Conservation (phyloP, 306 rosid species). For the Vigna nakashimae region DNA sequence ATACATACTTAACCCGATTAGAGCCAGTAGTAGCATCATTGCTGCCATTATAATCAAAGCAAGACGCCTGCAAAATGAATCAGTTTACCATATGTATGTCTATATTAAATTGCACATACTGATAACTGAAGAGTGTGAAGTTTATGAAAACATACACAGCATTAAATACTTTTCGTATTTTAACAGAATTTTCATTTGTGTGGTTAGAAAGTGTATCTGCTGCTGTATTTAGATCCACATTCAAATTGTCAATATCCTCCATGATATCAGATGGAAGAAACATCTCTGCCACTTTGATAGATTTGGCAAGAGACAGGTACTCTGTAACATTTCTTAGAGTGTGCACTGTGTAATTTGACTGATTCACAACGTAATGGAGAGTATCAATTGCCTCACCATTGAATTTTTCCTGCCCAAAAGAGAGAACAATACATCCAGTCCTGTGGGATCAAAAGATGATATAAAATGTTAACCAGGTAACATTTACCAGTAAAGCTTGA, state of each 20-base stretch:
- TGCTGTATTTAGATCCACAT: slow-evolving; percentile 68
- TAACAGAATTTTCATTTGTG: slow-evolving; percentile 66
- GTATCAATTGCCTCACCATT: slow-evolving; percentile 73
- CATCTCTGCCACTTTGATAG: slow-evolving; percentile 77
- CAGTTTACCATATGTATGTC: slow-evolving; percentile 35
- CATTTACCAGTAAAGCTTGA: not conserved
- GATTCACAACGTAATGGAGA: slow-evolving; percentile 76
- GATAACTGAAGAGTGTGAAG: slow-evolving; percentile 28
- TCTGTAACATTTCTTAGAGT: slow-evolving; percentile 83
- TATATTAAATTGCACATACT: slow-evolving; percentile 13
- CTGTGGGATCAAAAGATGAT: slow-evolving; percentile 50
- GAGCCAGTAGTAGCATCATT: slow-evolving; percentile 75
- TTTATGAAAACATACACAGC: slow-evolving; percentile 62
- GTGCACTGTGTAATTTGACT: slow-evolving; percentile 79
- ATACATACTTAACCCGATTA: slow-evolving; percentile 76
- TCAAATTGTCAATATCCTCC: slow-evolving; percentile 76
- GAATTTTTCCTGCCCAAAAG: slow-evolving; percentile 80
- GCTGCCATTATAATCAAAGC: slow-evolving; percentile 75
- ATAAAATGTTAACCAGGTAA: slow-evolving; percentile 28
- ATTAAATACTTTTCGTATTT: slow-evolving; percentile 63
- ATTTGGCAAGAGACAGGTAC: slow-evolving; percentile 83
- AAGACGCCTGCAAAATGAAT: slow-evolving; percentile 60
- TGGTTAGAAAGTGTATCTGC: slow-evolving; percentile 67
- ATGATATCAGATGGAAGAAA: slow-evolving; percentile 80
- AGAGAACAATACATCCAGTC: slow-evolving; percentile 76